Percentiles rank a stretch among this genome's conserved stretches.
phyloP scores from a whole-genome alignment of 1,284 basidiomycete species.

The Cutaneotrichosporon cyanovorans region DNA sequence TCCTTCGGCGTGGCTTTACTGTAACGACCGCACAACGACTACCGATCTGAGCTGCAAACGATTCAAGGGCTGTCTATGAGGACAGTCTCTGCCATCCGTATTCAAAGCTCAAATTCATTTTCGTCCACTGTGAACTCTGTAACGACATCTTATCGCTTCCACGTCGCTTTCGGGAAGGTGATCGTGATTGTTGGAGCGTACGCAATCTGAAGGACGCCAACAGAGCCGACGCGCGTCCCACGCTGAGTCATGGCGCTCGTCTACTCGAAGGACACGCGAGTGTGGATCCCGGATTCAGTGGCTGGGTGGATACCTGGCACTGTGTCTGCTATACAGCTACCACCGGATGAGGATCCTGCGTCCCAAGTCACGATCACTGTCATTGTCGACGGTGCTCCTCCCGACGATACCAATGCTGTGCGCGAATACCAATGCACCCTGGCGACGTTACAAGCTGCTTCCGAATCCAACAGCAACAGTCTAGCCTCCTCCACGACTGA shows the following conservation, averaged over 20 bases:
- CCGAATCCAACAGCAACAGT: constrained; percentile 19
- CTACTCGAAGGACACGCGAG: constrained; percentile 44
- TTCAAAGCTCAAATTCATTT: too few relatives aligned
- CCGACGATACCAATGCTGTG: constrained; percentile 15
- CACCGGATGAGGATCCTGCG: constrained; percentile 15
- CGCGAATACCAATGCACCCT: constrained; percentile 37
- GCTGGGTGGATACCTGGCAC: constrained; percentile 45
- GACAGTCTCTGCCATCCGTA: too few relatives aligned
- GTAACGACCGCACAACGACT: too few relatives aligned
- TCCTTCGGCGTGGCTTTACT: too few relatives aligned
- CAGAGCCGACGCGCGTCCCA: too few relatives aligned
- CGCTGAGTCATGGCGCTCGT: constrained; percentile 31
- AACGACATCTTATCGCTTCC: too few relatives aligned
- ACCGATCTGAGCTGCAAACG: too few relatives aligned
- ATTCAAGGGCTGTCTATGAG: too few relatives aligned
- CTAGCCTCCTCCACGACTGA: constrained; percentile 8
- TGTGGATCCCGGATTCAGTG: constrained; percentile 43
- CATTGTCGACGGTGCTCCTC: constrained; percentile 20
- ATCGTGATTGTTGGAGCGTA: too few relatives aligned
- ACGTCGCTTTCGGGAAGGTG: too few relatives aligned
- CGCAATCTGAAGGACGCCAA: too few relatives aligned
- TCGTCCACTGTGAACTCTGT: too few relatives aligned
- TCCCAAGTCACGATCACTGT: constrained; percentile 34
- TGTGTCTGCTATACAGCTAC: constrained; percentile 33
- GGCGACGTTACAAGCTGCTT: constrained; percentile 26